These are phyloP conservation scores for Protomyces arabidopsidicola DNA, from an alignment of 1,139 yeast genomes.

Conservation along the genomic window DNA sequence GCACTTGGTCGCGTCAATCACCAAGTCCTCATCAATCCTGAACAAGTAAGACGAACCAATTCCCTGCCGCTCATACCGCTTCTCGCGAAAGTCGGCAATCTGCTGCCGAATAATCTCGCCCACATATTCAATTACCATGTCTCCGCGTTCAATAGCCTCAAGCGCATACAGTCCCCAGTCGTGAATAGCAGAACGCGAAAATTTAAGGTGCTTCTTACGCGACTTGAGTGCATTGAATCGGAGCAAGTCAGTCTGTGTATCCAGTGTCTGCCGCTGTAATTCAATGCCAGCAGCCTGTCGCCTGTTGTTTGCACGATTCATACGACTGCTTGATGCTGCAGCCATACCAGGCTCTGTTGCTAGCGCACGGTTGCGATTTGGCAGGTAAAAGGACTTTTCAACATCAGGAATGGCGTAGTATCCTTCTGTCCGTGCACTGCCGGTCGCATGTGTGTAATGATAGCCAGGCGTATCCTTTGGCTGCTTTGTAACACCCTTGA, in stretches of 20 bases:
- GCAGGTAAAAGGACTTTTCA: constrained; percentile 68
- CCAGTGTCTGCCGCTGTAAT: constrained; percentile 70
- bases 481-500: constrained; percentile 29
- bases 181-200: constrained; percentile 94
- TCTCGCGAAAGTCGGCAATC: constrained; percentile 89
- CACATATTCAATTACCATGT: constrained; percentile 98
- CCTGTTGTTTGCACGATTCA: constrained; percentile 82
- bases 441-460: constrained; percentile 49
- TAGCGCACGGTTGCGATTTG: constrained; percentile 62
- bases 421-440: constrained; percentile 71
- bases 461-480: constrained; percentile 37
- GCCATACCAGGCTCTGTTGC: constrained; percentile 43
- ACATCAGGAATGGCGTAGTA: constrained; percentile 68
- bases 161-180: constrained; percentile 97
- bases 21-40: constrained; percentile 88
- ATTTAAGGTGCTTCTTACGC: constrained; percentile 87
- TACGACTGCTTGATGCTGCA: constrained; percentile 52
- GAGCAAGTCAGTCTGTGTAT: constrained; percentile 69
- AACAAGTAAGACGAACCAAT: constrained; percentile 92
- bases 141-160: constrained; percentile 89
- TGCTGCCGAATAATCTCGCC: constrained; percentile 94
- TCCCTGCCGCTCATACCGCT: constrained; percentile 79
- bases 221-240: constrained; percentile 63
- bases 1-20: constrained; percentile 92
- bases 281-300: constrained; percentile 87